These are phyloP conservation scores for Alternaria consortialis DNA, from an alignment of 2,329 filamentous ascomycete species.

Conservation along the genomic window DNA sequence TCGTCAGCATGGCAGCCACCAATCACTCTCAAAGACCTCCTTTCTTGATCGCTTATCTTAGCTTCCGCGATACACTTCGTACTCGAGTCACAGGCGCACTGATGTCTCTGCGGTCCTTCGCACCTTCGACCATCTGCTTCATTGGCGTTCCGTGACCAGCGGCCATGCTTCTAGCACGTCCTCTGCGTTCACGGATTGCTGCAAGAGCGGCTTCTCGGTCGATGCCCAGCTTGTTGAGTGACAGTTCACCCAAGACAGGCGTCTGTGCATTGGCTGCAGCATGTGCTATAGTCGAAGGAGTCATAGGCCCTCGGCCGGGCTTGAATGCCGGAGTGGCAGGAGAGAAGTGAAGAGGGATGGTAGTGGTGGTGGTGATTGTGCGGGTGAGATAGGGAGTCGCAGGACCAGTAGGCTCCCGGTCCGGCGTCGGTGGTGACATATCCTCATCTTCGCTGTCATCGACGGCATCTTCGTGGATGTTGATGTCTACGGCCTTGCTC, in stretches of 20 bases:
- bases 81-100: conserved; percentile 54
- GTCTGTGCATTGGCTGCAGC: conserved; percentile 40
- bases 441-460: conserved; percentile 45
- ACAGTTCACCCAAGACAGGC: conserved; percentile 44
- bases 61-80: conserved; percentile 38
- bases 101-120: conserved; percentile 56
- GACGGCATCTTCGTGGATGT: conserved; percentile 46
- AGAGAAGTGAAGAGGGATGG: conserved; percentile 58
- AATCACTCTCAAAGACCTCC: background rate
- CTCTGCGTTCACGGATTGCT: conserved; percentile 76
- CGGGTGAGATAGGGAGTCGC: conserved; percentile 49
- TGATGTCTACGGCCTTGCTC: conserved; percentile 30
- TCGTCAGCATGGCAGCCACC: conserved; percentile 13
- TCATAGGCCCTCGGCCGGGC: conserved; percentile 36
- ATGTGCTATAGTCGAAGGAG: conserved; percentile 49
- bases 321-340: conserved; percentile 48
- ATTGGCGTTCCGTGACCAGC: conserved; percentile 69
- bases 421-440: conserved; percentile 29
- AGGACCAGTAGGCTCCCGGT: conserved; percentile 34
- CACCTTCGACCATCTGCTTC: conserved; percentile 66
- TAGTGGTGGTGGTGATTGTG: conserved; percentile 59
- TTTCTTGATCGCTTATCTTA: conserved; percentile 15
- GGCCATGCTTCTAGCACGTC: conserved; percentile 74
- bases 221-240: conserved; percentile 49
- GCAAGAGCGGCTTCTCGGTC: conserved; percentile 77